These are phyloP conservation scores for Stephania cephalantha DNA, from an alignment of 164 flowering plant genomes.

Conservation along the genomic window DNA sequence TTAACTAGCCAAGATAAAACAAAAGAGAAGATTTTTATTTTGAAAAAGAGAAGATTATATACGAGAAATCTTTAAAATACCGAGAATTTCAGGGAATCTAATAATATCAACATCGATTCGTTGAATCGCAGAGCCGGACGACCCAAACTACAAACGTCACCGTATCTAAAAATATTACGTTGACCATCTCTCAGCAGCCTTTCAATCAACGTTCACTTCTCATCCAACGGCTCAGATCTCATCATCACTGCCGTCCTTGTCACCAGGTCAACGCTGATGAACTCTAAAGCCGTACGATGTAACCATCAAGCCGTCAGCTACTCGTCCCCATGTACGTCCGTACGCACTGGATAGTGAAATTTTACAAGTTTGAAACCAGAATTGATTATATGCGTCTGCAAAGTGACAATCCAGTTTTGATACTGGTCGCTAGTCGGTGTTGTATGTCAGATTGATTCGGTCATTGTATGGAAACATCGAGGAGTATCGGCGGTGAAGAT, in stretches of 20 bases:
- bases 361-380: too few relatives aligned
- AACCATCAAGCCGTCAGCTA: too few relatives aligned
- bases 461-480: too few relatives aligned
- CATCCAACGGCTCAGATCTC: not conserved
- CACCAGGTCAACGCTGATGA: not conserved
- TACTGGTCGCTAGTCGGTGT: too few relatives aligned
- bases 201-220: not conserved
- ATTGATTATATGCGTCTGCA: too few relatives aligned
- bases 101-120: not conserved
- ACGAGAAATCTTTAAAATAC: not conserved
- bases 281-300: too few relatives aligned
- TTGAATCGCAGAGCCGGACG: not conserved
- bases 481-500: too few relatives aligned
- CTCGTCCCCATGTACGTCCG: too few relatives aligned
- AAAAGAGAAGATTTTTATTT: not conserved
- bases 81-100: constrained; percentile 1
- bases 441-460: too few relatives aligned
- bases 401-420: too few relatives aligned
- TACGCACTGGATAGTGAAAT: too few relatives aligned
- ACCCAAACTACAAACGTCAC: not conserved
- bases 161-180: too few relatives aligned
- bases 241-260: not conserved
- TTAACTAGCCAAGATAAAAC: not conserved
- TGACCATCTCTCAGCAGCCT: not conserved
- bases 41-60: not conserved